Conservation (phyloP, 2,329 filamentous ascomycete species). For the Colletotrichum kahawae region DNA sequence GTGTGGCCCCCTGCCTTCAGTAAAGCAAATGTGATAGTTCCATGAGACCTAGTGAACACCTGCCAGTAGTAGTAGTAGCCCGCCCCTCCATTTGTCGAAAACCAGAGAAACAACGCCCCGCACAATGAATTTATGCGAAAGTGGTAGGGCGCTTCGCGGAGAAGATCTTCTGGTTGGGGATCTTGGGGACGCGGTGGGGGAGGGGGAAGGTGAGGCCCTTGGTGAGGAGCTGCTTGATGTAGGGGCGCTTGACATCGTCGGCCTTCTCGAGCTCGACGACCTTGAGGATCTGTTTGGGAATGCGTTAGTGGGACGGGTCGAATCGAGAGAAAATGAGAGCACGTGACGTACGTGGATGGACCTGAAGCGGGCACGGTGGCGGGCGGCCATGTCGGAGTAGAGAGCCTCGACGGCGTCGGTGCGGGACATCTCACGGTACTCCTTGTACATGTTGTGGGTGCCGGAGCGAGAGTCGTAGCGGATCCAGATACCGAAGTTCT, state of each 20-base stretch:
- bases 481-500: conserved; percentile 99
- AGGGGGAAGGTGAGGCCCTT: conserved; percentile 99
- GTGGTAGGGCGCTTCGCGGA: conserved; percentile 91
- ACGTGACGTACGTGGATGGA: conserved; percentile 85
- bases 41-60: conserved; percentile 67
- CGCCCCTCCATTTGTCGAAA: conserved; percentile 44
- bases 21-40: conserved; percentile 64
- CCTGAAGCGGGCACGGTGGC: conserved; percentile 97
- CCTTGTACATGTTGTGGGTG: conserved; percentile 99
- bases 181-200: conserved; percentile 91
- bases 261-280: conserved; percentile 96
- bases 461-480: conserved; percentile 99
- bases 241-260: conserved; percentile 94
- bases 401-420: conserved; percentile 94
- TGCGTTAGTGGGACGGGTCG: neutral
- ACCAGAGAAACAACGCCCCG: conserved; percentile 51
- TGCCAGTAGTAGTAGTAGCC: conserved; percentile 46
- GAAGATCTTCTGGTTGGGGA: conserved; percentile 88
- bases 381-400: conserved; percentile 99
- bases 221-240: conserved; percentile 97
- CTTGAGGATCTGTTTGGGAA: conserved; percentile 79
- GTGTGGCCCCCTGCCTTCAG: conserved; percentile 45
- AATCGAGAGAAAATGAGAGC: neutral
- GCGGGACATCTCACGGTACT: conserved; percentile 99
- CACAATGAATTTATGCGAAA: conserved; percentile 79